A percentile compares a stretch with the other conserved stretches of the same genome.
Evolutionary conservation across 1,284 basidiomycete species (phyloP).

Genomic region (Apiotrichum porosum): DNA sequence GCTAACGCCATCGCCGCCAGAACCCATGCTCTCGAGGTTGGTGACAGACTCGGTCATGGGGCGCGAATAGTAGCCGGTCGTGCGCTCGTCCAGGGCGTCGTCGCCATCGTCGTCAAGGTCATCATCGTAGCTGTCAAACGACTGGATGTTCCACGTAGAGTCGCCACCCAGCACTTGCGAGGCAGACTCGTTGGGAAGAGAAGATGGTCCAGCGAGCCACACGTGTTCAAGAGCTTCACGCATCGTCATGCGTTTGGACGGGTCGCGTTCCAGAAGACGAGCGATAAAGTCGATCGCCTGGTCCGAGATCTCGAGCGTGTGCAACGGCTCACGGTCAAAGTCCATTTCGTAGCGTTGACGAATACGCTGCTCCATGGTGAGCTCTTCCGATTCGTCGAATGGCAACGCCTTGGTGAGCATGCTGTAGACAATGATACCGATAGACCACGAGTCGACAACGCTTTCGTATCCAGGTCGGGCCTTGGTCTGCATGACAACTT

Average conservation of each 20-base stretch:
- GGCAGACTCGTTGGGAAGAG: conserved; percentile 23
- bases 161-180: conserved; percentile 35
- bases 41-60: conserved; percentile 36
- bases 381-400: conserved; percentile 47
- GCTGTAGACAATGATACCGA: conserved; percentile 82
- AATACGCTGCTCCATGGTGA: conserved; percentile 51
- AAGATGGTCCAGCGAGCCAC: conserved; percentile 55
- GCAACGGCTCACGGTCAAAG: conserved; percentile 61
- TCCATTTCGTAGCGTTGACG: conserved; percentile 56
- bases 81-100: background rate
- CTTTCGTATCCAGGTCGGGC: conserved; percentile 66
- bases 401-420: conserved; percentile 49
- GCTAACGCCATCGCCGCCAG: conserved; percentile 36
- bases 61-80: conserved; percentile 19
- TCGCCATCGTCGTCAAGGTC: conserved; percentile 12
- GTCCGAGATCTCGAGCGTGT: conserved; percentile 15
- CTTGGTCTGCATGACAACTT: conserved; percentile 66
- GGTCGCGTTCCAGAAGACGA: conserved; percentile 55
- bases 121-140: conserved; percentile 24
- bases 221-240: conserved; percentile 58
- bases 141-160: conserved; percentile 37
- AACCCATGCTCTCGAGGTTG: conserved; percentile 24
- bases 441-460: conserved; percentile 86
- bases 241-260: conserved; percentile 58
- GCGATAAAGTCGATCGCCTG: conserved; percentile 53